Base-by-base conservation (phyloP, 2,329 filamentous ascomycete genomes). In the Trichoderma sp. region DNA sequence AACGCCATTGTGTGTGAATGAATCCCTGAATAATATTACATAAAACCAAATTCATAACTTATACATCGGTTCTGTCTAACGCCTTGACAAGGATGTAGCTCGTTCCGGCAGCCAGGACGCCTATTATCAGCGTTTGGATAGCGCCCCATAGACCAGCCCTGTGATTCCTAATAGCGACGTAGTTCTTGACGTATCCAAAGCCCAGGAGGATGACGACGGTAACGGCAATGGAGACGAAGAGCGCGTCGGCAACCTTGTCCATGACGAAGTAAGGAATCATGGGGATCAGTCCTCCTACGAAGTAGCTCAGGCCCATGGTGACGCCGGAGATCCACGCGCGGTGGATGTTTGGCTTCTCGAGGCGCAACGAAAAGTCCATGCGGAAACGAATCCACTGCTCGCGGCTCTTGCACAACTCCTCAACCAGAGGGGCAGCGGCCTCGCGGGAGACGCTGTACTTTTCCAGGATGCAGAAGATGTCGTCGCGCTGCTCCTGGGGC, bases 221-320 rank as follows among this genome's bases (percentile, higher is more conserved):
- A 68, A 92, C 85, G 5, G 78, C 84, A 30, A 91, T 84, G 28
- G 88, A 91, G 72, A 88, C 86, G 43, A 86, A 84, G 65, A 94
- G 81, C 0, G 85, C 86, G n/a, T 82, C 76, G 28, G 79, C 78
- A 8, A 87, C 82, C 26, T 79, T 78, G 15, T 75, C 72, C 78
- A 87, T 82, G 74, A 91, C 83, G 74, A 93, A 90, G 81, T 93
- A 93, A 0, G 91, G 91, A 55, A 92, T 80, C 76, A 93, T 85
- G 15, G 91, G 91, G n/a, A 93, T 86, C 68, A 93, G 83, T 0
- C 91, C 91, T 23, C 91, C 91, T 26, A 93, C 79, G 67, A 93
- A 90, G 78, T 93, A 93, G 43, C 90, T 90, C 17, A 89, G 76
- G 0, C 90, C 89, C 76, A 93, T 91, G 9, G 89, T 92, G 30